Evolutionary conservation across 768 basidiomycete species (phyloP).

Genomic region (Termitomyces sp.): DNA sequence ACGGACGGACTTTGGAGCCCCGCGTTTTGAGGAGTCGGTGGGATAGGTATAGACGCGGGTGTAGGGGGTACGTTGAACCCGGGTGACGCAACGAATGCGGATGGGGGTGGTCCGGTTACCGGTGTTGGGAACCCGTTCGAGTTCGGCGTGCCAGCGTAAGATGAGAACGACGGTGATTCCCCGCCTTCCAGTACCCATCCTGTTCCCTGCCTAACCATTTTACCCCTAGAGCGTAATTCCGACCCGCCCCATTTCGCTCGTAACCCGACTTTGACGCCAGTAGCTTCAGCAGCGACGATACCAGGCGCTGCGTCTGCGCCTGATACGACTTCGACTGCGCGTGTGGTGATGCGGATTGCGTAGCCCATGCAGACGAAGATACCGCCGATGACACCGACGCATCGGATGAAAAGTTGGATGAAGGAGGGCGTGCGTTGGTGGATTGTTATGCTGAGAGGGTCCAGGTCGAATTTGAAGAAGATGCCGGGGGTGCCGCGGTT

Average conservation of each 20-base stretch:
- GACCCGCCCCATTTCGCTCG: conserved; percentile 69
- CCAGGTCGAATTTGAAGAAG: conserved; percentile 98
- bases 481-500: conserved; percentile 86
- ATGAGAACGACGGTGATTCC: conserved; percentile 31
- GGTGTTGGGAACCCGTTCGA: conserved; percentile 22
- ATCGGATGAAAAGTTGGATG: conserved; percentile 76
- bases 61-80: neutral
- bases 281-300: conserved; percentile 63
- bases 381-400: conserved; percentile 91
- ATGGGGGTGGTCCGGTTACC: conserved; percentile 14
- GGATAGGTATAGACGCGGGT: neutral
- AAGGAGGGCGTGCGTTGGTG: conserved; percentile 86
- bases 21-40: conserved; percentile 4
- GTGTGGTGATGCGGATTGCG: conserved; percentile 61
- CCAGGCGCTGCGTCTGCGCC: conserved; percentile 43
- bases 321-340: conserved; percentile 65
- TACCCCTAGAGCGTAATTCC: conserved; percentile 56
- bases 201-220: conserved; percentile 52
- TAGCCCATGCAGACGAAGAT: conserved; percentile 85
- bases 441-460: conserved; percentile 82
- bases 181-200: conserved; percentile 59
- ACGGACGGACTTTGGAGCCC: conserved; percentile 8
- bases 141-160: conserved; percentile 30
- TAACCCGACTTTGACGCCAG: conserved; percentile 49
- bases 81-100: neutral